phyloP scores from a whole-genome alignment of 306 rosid species.

The Hippophae rhamnoides region DNA sequence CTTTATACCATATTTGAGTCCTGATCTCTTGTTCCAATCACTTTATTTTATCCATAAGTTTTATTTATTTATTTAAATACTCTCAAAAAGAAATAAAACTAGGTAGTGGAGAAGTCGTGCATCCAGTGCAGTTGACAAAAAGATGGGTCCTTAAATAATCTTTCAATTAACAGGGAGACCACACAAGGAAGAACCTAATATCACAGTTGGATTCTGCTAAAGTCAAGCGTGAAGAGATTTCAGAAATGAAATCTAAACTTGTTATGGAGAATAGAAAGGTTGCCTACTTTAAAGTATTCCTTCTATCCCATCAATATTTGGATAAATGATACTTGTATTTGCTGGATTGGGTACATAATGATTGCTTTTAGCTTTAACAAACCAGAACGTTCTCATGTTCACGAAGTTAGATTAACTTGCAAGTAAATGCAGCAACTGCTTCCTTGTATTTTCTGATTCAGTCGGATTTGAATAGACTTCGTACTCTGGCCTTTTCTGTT shows the following conservation, averaged over 20 bases:
- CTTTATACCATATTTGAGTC: no score
- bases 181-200: slow-evolving; percentile 35
- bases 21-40: no score
- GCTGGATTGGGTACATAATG: slow-evolving; percentile 1
- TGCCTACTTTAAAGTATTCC: slow-evolving; percentile 14
- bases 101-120: no score
- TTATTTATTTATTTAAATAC: no score
- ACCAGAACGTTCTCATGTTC: neutral
- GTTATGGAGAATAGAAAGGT: slow-evolving; percentile 55
- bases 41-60: no score
- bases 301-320: slow-evolving; percentile 10
- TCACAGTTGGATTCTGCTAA: slow-evolving; percentile 55
- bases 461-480: no score
- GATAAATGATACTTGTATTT: neutral
- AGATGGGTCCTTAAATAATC: neutral
- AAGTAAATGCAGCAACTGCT: neutral
- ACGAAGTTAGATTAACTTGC: neutral
- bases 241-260: slow-evolving; percentile 40
- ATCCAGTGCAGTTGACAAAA: no score
- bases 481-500: no score
- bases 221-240: slow-evolving; percentile 52
- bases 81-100: no score
- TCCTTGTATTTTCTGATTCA: neutral
- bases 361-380: neutral
- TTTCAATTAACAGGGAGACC: slow-evolving; percentile 42